Evolutionary conservation across 495 filamentous ascomycete genomes (phyloP), one percentile per base, ranked within the genome.

Genomic region (Rostrohypoxylon terebratum): DNA sequence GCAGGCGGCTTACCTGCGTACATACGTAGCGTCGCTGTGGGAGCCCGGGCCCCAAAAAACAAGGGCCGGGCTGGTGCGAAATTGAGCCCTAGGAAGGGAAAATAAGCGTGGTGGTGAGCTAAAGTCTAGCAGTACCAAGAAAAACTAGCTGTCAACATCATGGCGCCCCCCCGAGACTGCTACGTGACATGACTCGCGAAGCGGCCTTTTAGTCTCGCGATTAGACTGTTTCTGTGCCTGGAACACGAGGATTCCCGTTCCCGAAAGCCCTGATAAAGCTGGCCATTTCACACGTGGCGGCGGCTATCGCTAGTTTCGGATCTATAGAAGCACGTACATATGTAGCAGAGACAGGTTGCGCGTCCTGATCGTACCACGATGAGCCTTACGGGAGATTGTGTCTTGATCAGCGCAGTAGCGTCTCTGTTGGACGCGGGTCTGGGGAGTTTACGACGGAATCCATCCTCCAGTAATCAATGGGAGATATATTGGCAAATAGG

Each of bases 391-490:
- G 20, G 36, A 59, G 28, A 63, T 63, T 40, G 42, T 45, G 59
- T 28, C 13, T 36, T 73, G 62, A 66, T 61, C 57, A 23, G 58
- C 62, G 48, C 47, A 57, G 71, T 59, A 57, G 36, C 38, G 70
- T 40, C 61, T 47, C 38, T 31, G 71, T 59, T 40, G 54, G 58
- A 53, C 50, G 50, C 23, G 33, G n/a, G 16, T 50, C 25, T 63
- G 55, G 40, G 36, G 34, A 66, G 51, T 62, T 51, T 23, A 42
- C 55, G 51, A 67, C 71, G 66, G 66, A 70, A 51, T 10, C 63
- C 48, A 70, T 58, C 50, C 58, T 60, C 71, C 66, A 74, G 62
- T 74, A 54, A 68, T 66, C 25, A 63, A 59, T 44, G 36, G 0
- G 55, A 57, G 58, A 38, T 66, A 67, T 59, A 34, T 34, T 36